Percentiles rank a stretch among this genome's conserved stretches.
These are phyloP conservation scores for Rhodotorula sp. DNA, from an alignment of 1,284 basidiomycete genomes.

Conservation along the genomic window DNA sequence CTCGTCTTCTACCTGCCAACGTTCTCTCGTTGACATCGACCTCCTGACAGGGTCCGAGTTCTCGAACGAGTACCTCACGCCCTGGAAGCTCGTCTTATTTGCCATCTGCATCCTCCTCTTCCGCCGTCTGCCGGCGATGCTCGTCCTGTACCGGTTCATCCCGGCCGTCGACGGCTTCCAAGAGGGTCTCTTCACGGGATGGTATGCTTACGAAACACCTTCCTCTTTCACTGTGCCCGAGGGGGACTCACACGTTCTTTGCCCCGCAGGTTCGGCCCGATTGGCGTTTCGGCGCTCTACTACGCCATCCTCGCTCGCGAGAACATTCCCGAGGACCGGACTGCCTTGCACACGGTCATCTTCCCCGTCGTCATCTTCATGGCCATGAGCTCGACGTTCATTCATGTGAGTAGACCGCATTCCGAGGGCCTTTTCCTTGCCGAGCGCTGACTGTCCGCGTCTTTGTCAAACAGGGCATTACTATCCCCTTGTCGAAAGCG, in stretches of 20 bases:
- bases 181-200: slow-evolving; percentile 50
- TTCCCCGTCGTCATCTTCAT: slow-evolving; percentile 57
- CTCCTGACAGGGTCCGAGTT: slow-evolving; percentile 26
- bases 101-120: slow-evolving; percentile 52
- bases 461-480: slow-evolving; percentile 26
- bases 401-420: slow-evolving; percentile 49
- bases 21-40: slow-evolving; percentile 31
- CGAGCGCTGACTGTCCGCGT: background rate
- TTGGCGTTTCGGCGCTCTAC: slow-evolving; percentile 51
- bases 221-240: background rate
- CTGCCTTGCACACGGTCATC: slow-evolving; percentile 51
- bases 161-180: slow-evolving; percentile 45
- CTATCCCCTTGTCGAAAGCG: slow-evolving; percentile 38
- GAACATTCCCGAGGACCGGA: slow-evolving; percentile 52
- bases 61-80: slow-evolving; percentile 37
- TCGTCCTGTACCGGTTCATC: slow-evolving; percentile 45
- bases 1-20: background rate
- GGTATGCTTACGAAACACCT: slow-evolving; percentile 13
- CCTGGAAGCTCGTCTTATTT: slow-evolving; percentile 50
- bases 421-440: slow-evolving; percentile 3
- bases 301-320: slow-evolving; percentile 56
- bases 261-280: slow-evolving; percentile 48
- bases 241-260: background rate
- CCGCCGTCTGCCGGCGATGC: slow-evolving; percentile 48
- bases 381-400: slow-evolving; percentile 55